Evolutionary conservation across 2,329 filamentous ascomycete genomes (phyloP).

Genomic region (Metarhizium humberi): DNA sequence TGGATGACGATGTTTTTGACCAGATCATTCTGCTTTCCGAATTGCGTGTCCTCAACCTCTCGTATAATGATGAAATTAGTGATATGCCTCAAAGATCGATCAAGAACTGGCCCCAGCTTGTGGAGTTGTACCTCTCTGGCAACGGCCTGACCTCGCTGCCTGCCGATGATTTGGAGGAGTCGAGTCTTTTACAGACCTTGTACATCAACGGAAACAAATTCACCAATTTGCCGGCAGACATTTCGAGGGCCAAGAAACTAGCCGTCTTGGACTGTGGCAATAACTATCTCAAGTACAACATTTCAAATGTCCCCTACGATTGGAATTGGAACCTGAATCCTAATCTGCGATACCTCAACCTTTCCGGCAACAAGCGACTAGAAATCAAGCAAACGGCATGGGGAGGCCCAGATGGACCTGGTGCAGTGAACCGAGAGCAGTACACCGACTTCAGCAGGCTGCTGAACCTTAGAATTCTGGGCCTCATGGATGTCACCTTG

Average conservation of each 20-base stretch:
- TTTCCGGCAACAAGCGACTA: constrained; percentile 92
- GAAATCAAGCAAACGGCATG: constrained; percentile 66
- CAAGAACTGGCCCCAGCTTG: constrained; percentile 79
- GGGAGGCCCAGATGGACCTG: constrained; percentile 36
- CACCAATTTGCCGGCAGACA: constrained; percentile 88
- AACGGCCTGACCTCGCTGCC: constrained; percentile 89
- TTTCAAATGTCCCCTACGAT: constrained; percentile 97
- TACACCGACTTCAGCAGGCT: constrained; percentile 87
- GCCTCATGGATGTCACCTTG: constrained; percentile 95
- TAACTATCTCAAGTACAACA: constrained; percentile 96
- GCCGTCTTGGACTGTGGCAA: constrained; percentile 89
- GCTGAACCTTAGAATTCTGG: constrained; percentile 74
- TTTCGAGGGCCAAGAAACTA: constrained; percentile 87
- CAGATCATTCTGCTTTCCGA: constrained; percentile 77
- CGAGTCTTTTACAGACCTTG: constrained; percentile 75
- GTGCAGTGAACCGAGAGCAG: constrained; percentile 47
- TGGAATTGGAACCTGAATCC: constrained; percentile 99
- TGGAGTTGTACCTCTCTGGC: constrained; percentile 88
- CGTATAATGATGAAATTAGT: constrained; percentile 80
- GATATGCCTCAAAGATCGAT: constrained; percentile 87
- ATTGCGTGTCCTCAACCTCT: constrained; percentile 80
- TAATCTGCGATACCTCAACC: constrained; percentile 86
- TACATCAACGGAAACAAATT: constrained; percentile 98
- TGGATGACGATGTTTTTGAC: constrained; percentile 93
- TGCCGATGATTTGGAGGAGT: constrained; percentile 87